Percentiles rank a stretch among this genome's conserved stretches.
These are phyloP conservation scores for Elongisporangium undulatum DNA, from an alignment of 352 stramenopile species.

Conservation along the genomic window DNA sequence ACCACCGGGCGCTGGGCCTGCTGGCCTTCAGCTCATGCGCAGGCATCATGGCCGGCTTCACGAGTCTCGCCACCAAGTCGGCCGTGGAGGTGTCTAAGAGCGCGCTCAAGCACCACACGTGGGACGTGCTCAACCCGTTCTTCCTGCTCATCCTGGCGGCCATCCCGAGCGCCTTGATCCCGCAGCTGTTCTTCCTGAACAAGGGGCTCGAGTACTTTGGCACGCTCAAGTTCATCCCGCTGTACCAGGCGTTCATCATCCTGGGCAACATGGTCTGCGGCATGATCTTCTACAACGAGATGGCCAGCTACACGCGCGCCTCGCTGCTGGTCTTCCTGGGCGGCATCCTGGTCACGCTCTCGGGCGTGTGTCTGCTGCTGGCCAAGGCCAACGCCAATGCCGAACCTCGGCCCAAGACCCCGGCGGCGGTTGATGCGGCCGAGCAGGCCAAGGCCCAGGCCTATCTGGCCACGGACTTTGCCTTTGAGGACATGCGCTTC, in stretches of 20 bases:
- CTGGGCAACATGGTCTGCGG: conserved; percentile 70
- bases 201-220: conserved; percentile 74
- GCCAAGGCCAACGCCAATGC: conserved; percentile 36
- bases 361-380: conserved; percentile 54
- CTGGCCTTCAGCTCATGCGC: conserved; percentile 70
- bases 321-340: conserved; percentile 43
- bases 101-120: conserved; percentile 25
- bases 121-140: conserved; percentile 61
- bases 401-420: not conserved
- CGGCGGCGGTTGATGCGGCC: not conserved
- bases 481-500: conserved; percentile 62
- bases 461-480: conserved; percentile 36
- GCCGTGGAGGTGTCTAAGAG: conserved; percentile 63
- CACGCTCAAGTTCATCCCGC: conserved; percentile 76
- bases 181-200: conserved; percentile 78
- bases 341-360: conserved; percentile 55
- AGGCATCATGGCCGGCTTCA: conserved; percentile 75
- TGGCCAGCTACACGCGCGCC: conserved; percentile 44
- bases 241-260: conserved; percentile 85
- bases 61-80: conserved; percentile 73
- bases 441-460: not conserved
- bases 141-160: conserved; percentile 56
- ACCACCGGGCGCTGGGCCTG: conserved; percentile 44
- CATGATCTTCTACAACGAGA: conserved; percentile 81
- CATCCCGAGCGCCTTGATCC: conserved; percentile 53